phyloP scores from a whole-genome alignment of 345 rosid genomes.

The Citrus hindsii region DNA sequence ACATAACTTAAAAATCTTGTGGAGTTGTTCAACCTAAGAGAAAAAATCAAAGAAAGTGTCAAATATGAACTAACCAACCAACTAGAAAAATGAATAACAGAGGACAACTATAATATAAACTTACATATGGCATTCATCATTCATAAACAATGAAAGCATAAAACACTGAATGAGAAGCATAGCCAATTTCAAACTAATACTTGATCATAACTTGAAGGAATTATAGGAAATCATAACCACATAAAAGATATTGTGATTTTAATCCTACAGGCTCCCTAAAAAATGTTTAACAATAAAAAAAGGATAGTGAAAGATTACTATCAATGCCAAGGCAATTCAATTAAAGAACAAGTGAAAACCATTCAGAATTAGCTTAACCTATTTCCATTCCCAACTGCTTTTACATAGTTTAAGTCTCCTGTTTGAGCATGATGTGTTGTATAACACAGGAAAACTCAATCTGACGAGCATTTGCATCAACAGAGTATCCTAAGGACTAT shows the following conservation, averaged over 20 bases:
- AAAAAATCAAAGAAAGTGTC: constrained; percentile 12
- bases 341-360: background rate
- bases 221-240: constrained; percentile 2
- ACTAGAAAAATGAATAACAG: background rate
- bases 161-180: background rate
- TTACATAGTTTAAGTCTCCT: background rate
- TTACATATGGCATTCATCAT: background rate
- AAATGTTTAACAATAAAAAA: background rate
- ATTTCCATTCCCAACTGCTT: background rate
- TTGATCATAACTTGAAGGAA: background rate
- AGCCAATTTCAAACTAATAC: background rate
- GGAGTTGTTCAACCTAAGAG: constrained; percentile 83
- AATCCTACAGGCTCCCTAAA: background rate
- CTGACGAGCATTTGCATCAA: background rate
- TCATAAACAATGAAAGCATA: background rate
- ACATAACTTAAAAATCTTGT: constrained; percentile 85
- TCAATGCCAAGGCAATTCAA: background rate
- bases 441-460: background rate
- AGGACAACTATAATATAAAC: background rate
- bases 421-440: background rate
- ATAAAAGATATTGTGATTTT: background rate
- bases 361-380: background rate
- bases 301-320: background rate
- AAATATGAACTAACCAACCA: background rate
- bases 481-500: background rate